Base-by-base conservation (phyloP, 2,329 filamentous ascomycete species). In the Cordyceps pruinosa region DNA sequence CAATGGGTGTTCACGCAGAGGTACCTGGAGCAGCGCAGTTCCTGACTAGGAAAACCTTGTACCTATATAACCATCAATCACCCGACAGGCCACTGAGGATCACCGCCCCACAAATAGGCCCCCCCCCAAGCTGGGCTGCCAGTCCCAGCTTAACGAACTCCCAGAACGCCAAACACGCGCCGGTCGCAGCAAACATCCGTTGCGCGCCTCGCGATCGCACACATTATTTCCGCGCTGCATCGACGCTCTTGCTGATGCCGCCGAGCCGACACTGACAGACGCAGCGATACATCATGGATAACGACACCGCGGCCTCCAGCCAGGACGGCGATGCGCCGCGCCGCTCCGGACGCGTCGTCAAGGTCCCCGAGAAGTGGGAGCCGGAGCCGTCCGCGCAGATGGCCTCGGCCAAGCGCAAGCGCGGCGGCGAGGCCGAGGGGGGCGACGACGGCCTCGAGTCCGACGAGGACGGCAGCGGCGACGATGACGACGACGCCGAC, bases 271-370 rank as follows among this genome's bases (percentile, higher is more conserved):
- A 41, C 34, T 48, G 44, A 41, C 35, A 41, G 53, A 49, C 21
- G 47, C 30, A 48, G 47, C 39, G 56, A 8, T 75, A 79, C 67
- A 77, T 69, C 63, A 76, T 78, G 72, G 79, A 83, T 64, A 79
- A 77, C 66, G 80, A 80, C 73, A 78, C 75, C 66, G 73, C 75
- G 62, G 79, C 80, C 50, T 76, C 79, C 60, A 77, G 79, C 56
- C 73, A 75, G 60, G 75, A 77, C 60, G 72, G 74, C 59, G 75
- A 76, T 66, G 75, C 78, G 72, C 79, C 80, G 77, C 85, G 86
- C 70, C 82, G 84, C 63, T 88, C 85, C 37, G 83, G 84, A 82
- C 84, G 84, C 82, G 83, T 84, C 74, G 77, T 83, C 61, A 81
- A 76, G 66, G 76, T 75, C 35, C 82, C 83, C 46, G 70, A 78